Base-by-base conservation (phyloP, 345 rosid genomes). In the Anastatica hierochuntica region DNA sequence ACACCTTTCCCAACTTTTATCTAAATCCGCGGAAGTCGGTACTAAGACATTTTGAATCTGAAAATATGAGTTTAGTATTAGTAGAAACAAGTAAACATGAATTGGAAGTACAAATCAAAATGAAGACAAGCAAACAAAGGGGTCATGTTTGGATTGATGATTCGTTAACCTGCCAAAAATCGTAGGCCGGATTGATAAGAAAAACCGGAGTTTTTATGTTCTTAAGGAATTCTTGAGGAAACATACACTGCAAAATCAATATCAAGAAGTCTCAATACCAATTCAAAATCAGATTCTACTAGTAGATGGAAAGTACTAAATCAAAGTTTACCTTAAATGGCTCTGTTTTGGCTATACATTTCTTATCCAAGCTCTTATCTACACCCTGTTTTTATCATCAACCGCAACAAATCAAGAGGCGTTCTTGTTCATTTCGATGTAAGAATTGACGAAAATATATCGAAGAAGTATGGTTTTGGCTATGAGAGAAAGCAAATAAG, bases 101-200 rank as follows among this genome's bases (percentile, higher is more conserved):
- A 40, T 14, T 33, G 37, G 39, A n/a, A 49, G 56, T 16, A 19
- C 19, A 10, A 30, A 58, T 40, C n/a, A n/a, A 37, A 42, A 63
- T 14, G 31, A 20, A 50, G 17, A 13, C 7, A 27, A 13, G 34
- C 34, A 1, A n/a, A n/a, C n/a, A n/a, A n/a, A n/a, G n/a, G n/a
- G n/a, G n/a, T n/a, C n/a, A n/a, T n/a, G n/a, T n/a, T n/a, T 43
- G 96, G 76, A 23, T 90, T 79, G 74, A 87, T 78, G 40, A 90
- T n/a, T n/a, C n/a, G n/a, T n/a, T n/a, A 53, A n/a, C n/a, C n/a
- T n/a, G n/a, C n/a, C n/a, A n/a, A n/a, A n/a, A n/a, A n/a, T n/a
- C n/a, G n/a, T n/a, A n/a, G n/a, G n/a, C n/a, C n/a, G n/a, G n/a
- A n/a, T n/a, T n/a, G n/a, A n/a, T n/a, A n/a, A n/a, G n/a, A 72